Conservation (phyloP, 768 basidiomycete species). For the Lepiota brunneoincarnata region DNA sequence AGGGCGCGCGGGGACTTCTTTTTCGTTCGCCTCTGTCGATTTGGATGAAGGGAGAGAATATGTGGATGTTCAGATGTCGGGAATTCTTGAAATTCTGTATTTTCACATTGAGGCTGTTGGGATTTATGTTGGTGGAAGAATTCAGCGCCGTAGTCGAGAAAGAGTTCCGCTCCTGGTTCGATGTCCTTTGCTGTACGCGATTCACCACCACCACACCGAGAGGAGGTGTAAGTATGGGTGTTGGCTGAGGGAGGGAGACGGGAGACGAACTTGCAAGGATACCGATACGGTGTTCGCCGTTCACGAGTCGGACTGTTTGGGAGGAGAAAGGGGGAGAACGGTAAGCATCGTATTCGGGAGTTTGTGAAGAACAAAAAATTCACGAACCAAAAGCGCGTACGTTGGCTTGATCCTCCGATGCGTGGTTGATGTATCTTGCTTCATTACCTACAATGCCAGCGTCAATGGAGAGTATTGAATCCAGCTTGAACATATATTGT, state of each 20-base stretch:
- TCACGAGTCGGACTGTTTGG: slow-evolving; percentile 10
- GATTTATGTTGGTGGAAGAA: slow-evolving; percentile 2
- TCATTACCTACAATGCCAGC: slow-evolving; percentile 10
- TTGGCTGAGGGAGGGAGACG: too few species aligned
- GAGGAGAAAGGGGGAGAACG: not conserved
- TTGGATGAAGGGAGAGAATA: too few species aligned
- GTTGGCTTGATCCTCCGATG: slow-evolving; percentile 1
- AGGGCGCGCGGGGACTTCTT: too few species aligned
- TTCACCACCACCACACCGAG: not conserved
- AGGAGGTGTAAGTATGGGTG: too few species aligned
- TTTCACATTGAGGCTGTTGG: too few species aligned
- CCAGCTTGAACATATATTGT: slow-evolving; percentile 17
- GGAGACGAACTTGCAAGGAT: slow-evolving; percentile 12
- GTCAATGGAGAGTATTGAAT: slow-evolving; percentile 11
- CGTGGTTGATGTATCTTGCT: slow-evolving; percentile 15
- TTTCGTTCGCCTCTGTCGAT: too few species aligned
- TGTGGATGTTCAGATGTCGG: too few species aligned
- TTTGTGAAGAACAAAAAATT: too few species aligned
- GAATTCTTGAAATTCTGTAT: too few species aligned
- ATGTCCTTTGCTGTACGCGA: slow-evolving; percentile 12
- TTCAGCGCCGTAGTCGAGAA: slow-evolving; percentile 16
- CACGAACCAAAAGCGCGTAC: slow-evolving; percentile 7
- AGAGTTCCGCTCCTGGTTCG: slow-evolving; percentile 14
- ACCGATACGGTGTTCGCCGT: slow-evolving; percentile 14
- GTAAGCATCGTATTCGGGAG: not conserved